Conservation (phyloP, 805 yeast genomes). For the Yarrowia divulgata region DNA sequence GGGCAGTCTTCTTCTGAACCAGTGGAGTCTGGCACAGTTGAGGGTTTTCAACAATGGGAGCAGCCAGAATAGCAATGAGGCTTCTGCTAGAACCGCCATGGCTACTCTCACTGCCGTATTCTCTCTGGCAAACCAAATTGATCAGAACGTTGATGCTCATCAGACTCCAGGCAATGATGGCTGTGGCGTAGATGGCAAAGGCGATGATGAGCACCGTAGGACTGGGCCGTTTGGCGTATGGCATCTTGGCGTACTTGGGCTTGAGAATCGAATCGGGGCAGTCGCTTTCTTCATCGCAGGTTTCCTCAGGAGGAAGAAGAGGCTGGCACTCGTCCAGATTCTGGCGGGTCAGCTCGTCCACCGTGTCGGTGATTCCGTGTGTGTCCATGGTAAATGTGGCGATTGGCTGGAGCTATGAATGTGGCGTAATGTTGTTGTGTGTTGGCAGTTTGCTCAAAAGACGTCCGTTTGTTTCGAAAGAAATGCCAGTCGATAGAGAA, state of each 20-base stretch:
- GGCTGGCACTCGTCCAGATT: slow-evolving; percentile 13
- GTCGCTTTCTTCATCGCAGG: slow-evolving; percentile 23
- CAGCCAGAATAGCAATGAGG: neutral
- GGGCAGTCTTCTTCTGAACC: slow-evolving; percentile 20
- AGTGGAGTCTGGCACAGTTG: slow-evolving; percentile 20
- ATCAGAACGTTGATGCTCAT: slow-evolving; percentile 24
- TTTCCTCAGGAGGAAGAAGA: slow-evolving; percentile 22
- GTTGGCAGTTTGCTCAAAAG: too few species aligned
- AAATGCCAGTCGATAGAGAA: neutral
- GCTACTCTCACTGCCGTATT: slow-evolving; percentile 16
- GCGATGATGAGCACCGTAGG: slow-evolving; percentile 21
- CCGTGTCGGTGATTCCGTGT: slow-evolving; percentile 33
- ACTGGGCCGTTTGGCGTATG: slow-evolving; percentile 7
- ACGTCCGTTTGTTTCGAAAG: neutral
- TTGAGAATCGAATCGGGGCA: slow-evolving; percentile 29
- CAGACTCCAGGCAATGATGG: slow-evolving; percentile 32
- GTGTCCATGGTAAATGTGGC: slow-evolving; percentile 11
- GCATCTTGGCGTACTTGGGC: slow-evolving; percentile 33
- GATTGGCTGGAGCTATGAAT: neutral
- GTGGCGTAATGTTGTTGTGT: too few species aligned
- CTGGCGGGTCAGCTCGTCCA: slow-evolving; percentile 34
- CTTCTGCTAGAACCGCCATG: neutral
- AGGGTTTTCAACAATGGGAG: slow-evolving; percentile 25
- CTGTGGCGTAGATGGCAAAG: slow-evolving; percentile 35
- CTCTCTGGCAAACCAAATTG: slow-evolving; percentile 24